Base-by-base conservation (phyloP, 805 yeast genomes). In the Blastobotrys mokoenaii region DNA sequence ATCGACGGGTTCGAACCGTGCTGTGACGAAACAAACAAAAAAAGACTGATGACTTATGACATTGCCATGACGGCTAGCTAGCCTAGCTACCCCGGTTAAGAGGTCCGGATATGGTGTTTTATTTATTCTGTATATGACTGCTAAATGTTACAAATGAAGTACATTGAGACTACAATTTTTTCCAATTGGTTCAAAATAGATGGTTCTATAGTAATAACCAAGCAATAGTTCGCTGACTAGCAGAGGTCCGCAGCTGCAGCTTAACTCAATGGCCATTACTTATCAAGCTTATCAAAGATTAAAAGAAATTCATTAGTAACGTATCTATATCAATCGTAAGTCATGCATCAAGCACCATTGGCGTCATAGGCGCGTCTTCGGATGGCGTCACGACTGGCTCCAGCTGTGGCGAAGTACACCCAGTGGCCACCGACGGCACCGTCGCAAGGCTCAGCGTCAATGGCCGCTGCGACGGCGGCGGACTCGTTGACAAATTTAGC, bases 331-430 rank as follows among this genome's bases (percentile, higher is more conserved):
- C 27, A 22, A 22, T 22, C 27, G 8, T 22, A 22, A 22, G 8
- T 22, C 27, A 22, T 22, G 14, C 18, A 15, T 48, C 51, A 18
- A 50, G 44, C 8, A 37, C 46, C 45, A 50, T 48, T 3, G 53
- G 53, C 6, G 53, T 50, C 49, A 50, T 48, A 27, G 53, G 30
- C 5, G 42, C 49, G 41, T 49, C 46, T 7, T 46, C 54, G 17
- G 32, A 29, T 3, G 53, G 53, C 12, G 50, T 51, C 22, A 42
- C 47, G 3, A 51, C 52, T 1, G 54, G 54, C 20, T n/a, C 32
- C 46, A 51, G 41, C 20, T 31, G 31, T 9, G 54, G 54, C 16
- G 50, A 46, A 10, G 33, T 39, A 4, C 51, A 50, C 25, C 31
- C 42, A 12, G 34, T 30, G 15, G 25, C 29, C 40, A 36, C 41